These are phyloP conservation scores for Russula emetica DNA, from an alignment of 768 basidiomycete species.

Conservation along the genomic window DNA sequence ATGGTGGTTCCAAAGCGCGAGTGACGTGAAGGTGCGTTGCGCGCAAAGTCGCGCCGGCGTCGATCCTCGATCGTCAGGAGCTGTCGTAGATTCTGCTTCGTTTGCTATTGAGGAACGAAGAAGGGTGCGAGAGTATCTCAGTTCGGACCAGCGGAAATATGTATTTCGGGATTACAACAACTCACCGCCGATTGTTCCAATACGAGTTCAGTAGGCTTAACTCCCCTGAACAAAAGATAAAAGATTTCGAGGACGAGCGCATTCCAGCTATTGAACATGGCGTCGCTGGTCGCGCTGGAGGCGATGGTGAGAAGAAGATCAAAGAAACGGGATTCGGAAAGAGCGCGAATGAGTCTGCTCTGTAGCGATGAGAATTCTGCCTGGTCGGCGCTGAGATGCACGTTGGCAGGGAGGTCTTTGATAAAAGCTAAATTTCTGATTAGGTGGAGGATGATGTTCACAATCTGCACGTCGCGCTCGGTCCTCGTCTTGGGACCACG, in stretches of 20 bases:
- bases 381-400: constrained; percentile 68
- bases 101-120: constrained; percentile 47
- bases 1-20: constrained; percentile 97
- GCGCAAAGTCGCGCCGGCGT: constrained; percentile 51
- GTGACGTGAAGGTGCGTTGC: constrained; percentile 69
- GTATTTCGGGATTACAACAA: not conserved
- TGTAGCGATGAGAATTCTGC: constrained; percentile 77
- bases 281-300: constrained; percentile 67
- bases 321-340: constrained; percentile 68
- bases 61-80: constrained; percentile 76
- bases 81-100: constrained; percentile 60
- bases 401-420: constrained; percentile 74
- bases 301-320: constrained; percentile 83
- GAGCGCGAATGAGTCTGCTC: constrained; percentile 63
- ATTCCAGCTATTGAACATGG: constrained; percentile 83
- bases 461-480: constrained; percentile 78
- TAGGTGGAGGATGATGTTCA: constrained; percentile 84
- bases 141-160: not conserved
- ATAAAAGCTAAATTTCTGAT: constrained; percentile 94
- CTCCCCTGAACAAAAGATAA: constrained; percentile 82
- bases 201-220: constrained; percentile 57
- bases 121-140: not conserved
- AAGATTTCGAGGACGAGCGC: constrained; percentile 89
- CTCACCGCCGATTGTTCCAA: constrained; percentile 62
- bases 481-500: constrained; percentile 64